Base-by-base conservation (phyloP, 352 stramenopile species). In the Pythium dissimile region DNA sequence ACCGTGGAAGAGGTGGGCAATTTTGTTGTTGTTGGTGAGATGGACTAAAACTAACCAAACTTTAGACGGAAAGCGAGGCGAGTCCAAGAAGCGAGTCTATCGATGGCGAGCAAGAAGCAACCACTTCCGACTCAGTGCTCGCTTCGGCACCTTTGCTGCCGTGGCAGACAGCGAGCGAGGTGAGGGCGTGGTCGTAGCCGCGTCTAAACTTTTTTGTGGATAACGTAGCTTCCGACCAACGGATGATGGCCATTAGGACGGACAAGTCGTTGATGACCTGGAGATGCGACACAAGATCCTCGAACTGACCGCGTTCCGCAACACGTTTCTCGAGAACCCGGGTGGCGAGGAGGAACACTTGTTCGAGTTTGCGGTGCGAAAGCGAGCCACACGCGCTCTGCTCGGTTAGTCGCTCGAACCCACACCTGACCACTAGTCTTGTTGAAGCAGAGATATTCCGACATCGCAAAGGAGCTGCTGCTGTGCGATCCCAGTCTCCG, bases 281-380 rank as follows among this genome's bases (percentile, higher is more conserved):
- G 52, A 34, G 0, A 69, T 86, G 28, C 75, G 68, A 23, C 65
- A 84, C 34, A 75, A 79, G 67, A 77, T 86, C 45, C 42, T 88
- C 34, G 75, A 77, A 45, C 72, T 88, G n/a, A 73, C 72, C 2
- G 73, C 86, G 20, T 86, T 84, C 44, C 75, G 80, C 21, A 67
- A 65, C 50, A 89, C 80, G 23, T 89, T 84, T 35, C 65, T 82
- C 16, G 80, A 88, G 24, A 64, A 73, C 52, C 75, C 77, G 1
- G 62, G 54, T 10, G 80, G 80, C 30, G 80, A 88, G 34, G 76
- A 86, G 28, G 80, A 85, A 37, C 88, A 77, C 52, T 64, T 77
- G n/a, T 88, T 88, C 32, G 55, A 78, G 20, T 85, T 69, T 38
- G 44, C 58, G 48, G 71, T 79, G 31, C 30, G 66, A 45, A 4